Evolutionary conservation across 2,329 filamentous ascomycete species (phyloP).

Genomic region (Bertia moriformis): DNA sequence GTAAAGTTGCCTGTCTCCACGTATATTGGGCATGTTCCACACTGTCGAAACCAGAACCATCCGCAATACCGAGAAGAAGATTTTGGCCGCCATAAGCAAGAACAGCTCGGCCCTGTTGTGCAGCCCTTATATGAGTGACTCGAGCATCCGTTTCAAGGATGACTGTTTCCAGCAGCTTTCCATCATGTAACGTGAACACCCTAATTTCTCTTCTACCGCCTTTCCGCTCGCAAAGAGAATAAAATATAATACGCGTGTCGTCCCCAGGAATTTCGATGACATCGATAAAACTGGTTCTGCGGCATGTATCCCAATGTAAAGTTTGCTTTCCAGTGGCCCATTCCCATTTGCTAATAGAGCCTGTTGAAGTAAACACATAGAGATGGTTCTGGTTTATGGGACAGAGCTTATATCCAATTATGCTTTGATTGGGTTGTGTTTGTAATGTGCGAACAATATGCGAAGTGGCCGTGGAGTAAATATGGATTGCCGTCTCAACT

Average conservation of each 20-base stretch:
- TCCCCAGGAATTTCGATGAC: not conserved
- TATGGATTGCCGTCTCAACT: not conserved
- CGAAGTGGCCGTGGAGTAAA: not conserved
- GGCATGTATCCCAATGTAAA: not conserved
- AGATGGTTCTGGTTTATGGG: conserved; percentile 20
- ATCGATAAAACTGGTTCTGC: not conserved
- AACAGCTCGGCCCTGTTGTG: not conserved
- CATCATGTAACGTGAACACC: not conserved
- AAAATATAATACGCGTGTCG: not conserved
- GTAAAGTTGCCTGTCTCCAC: not conserved
- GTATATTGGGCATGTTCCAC: not conserved
- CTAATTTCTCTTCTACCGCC: not conserved
- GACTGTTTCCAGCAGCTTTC: not conserved
- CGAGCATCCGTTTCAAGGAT: not conserved
- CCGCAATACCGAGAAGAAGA: not conserved
- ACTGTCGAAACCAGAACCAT: not conserved
- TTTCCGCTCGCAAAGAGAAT: not conserved
- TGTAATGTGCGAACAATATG: not conserved
- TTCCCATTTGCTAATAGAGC: not conserved
- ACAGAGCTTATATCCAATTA: conserved; percentile 20
- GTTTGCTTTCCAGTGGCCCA: not conserved
- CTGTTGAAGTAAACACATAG: not conserved
- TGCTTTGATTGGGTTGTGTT: not conserved
- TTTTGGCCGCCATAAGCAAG: not conserved
- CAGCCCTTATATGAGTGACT: not conserved